Base-by-base conservation (phyloP, 208 protist species). In the Trypanosoma avium region DNA sequence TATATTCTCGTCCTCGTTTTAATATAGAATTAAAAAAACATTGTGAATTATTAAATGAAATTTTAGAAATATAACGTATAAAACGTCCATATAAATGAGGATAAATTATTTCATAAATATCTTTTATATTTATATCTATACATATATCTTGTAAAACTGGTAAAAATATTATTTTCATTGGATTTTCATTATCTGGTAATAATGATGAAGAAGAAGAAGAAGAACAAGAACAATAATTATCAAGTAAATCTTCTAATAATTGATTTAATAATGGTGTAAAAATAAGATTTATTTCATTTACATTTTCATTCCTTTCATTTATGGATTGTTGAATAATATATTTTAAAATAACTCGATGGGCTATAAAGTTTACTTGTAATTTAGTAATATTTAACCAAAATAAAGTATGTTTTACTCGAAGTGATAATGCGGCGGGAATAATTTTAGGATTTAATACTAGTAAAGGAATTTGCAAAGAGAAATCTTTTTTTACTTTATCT, bases 261-360 rank as follows among this genome's bases (percentile, higher is more conserved):
- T 63, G 57, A 36, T 72, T 72, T 8, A 72, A 12, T 35, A 72
- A 38, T 9, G 66, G 58, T n/a, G 56, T 72, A 40, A 72, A 72
- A 8, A 72, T 0, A 45, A 61, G 46, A 42, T 61, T 33, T 3
- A 26, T 24, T 33, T 70, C 64, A 4, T 57, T 36, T 3, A 50
- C n/a, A 1, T 49, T 17, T 4, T 33, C 30, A 15, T 58, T 29
- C 0, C 47, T 57, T 49, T 72, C 66, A 12, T 38, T 2, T 9
- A 60, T 47, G 15, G 66, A 29, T 13, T 65, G 10, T 26, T 52
- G 30, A 38, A 72, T 72, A 12, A 72, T 45, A 42, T 50, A 29
- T 36, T 45, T 38, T 47, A 72, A 12, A 4, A 72, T 35, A 24
- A 38, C 36, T 12, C 33, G 55, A 22, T 22, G 58, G n/a, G n/a